Conservation (phyloP, 2,329 filamentous ascomycete genomes). For the Exserohilum turcica region DNA sequence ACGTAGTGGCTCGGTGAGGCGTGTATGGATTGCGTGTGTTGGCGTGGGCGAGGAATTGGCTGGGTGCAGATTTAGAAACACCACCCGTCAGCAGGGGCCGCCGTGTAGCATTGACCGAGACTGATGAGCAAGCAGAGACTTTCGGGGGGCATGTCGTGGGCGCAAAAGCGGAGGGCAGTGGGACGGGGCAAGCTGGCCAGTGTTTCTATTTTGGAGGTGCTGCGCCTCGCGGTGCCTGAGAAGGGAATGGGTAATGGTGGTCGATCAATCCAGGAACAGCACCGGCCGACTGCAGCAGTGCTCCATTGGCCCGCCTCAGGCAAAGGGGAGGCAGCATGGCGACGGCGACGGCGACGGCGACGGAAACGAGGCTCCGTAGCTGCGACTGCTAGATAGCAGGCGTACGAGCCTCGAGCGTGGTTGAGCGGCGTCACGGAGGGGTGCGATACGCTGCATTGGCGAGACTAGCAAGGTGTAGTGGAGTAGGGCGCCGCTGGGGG, state of each 20-base stretch:
- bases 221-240: constrained; percentile 39
- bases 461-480: constrained; percentile 37
- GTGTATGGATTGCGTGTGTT: background rate
- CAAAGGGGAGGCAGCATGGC: constrained; percentile 36
- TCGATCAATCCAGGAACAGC: constrained; percentile 42
- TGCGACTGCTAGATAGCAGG: too few species aligned
- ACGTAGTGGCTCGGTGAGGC: constrained; percentile 1
- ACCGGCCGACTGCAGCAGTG: constrained; percentile 18
- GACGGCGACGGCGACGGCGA: too few species aligned
- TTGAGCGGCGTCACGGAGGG: constrained; percentile 29
- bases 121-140: constrained; percentile 19
- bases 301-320: constrained; percentile 28
- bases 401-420: constrained; percentile 29
- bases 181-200: constrained; percentile 18
- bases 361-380: too few species aligned
- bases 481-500: constrained; percentile 33
- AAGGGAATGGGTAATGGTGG: constrained; percentile 27
- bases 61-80: constrained; percentile 1
- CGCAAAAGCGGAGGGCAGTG: constrained; percentile 23
- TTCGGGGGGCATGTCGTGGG: constrained; percentile 17
- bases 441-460: constrained; percentile 32
- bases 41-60: background rate
- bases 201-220: constrained; percentile 44
- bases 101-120: constrained; percentile 20
- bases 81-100: constrained; percentile 6